These are phyloP conservation scores for Breviolum minutum DNA, from an alignment of 73 alveolate genomes.

Conservation along the genomic window DNA sequence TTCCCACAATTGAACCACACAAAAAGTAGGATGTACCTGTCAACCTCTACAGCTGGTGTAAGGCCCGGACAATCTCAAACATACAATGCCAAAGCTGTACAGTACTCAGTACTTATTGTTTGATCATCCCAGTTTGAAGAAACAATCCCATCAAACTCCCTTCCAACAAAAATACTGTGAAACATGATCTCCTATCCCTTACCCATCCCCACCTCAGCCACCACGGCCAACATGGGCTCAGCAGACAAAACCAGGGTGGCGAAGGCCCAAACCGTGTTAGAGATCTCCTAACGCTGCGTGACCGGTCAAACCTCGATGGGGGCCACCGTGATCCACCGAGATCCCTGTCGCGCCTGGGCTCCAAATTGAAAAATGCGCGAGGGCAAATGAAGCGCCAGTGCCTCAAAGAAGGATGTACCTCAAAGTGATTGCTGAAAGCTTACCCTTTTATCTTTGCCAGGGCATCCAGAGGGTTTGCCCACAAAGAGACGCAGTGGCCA, in stretches of 20 bases:
- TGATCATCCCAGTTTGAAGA: background rate
- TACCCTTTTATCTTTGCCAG: no score
- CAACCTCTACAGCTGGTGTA: background rate
- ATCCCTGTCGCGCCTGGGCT: background rate
- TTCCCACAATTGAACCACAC: no score
- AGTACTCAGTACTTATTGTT: background rate
- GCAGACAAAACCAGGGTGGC: constrained; percentile 48
- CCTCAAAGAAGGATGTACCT: constrained; percentile 51
- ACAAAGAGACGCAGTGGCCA: no score
- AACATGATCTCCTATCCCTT: background rate
- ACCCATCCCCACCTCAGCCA: background rate
- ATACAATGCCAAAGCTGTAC: background rate
- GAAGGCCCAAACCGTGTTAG: constrained; percentile 50
- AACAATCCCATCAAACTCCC: background rate
- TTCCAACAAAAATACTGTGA: background rate
- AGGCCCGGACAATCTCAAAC: background rate
- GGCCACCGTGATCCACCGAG: background rate
- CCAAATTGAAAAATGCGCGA: constrained; percentile 21
- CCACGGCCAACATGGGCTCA: constrained; percentile 10
- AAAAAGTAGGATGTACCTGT: background rate
- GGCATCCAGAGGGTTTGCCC: no score
- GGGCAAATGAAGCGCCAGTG: background rate
- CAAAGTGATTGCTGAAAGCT: background rate
- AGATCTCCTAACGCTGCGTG: constrained; percentile 16
- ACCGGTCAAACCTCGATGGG: background rate